Evolutionary conservation across 1,284 basidiomycete species (phyloP).

Genomic region (Rhizoctonia solani): DNA sequence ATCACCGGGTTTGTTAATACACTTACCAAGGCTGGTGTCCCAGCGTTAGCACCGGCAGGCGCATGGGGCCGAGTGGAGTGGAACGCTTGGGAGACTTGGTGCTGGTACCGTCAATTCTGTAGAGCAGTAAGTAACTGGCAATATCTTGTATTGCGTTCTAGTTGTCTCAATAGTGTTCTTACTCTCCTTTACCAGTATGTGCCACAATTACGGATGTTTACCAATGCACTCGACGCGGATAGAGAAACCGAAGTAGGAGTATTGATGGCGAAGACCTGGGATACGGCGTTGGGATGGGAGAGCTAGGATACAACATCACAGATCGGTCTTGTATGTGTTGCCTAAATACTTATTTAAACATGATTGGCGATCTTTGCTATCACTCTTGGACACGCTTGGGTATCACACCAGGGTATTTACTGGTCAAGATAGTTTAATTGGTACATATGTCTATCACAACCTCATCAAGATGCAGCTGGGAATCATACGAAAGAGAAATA

Average conservation of each 20-base stretch:
- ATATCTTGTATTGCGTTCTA: not conserved
- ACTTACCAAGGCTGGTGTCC: constrained; percentile 54
- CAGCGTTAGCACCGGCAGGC: constrained; percentile 59
- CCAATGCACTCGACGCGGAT: not conserved
- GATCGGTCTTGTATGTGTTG: constrained; percentile 9
- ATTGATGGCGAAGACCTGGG: constrained; percentile 28
- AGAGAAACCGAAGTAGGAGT: constrained; percentile 16
- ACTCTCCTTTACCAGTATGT: too few relatives aligned
- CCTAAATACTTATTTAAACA: constrained; percentile 23
- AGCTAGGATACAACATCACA: not conserved
- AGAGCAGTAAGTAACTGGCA: constrained; percentile 59
- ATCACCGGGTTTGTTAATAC: constrained; percentile 71
- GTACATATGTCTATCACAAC: too few relatives aligned
- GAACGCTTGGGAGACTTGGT: constrained; percentile 80
- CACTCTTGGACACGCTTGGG: too few relatives aligned
- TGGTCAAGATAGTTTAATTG: too few relatives aligned
- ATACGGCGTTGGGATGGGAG: constrained; percentile 21
- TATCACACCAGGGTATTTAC: too few relatives aligned
- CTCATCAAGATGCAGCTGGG: too few relatives aligned
- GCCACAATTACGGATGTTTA: constrained; percentile 24
- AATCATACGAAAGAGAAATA: too few relatives aligned
- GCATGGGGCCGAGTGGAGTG: constrained; percentile 67
- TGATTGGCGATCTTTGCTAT: too few relatives aligned
- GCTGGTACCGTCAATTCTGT: constrained; percentile 86
- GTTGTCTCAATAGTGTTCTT: too few relatives aligned